Evolutionary conservation across 345 rosid genomes (phyloP).

Genomic region (Brassica carinata): DNA sequence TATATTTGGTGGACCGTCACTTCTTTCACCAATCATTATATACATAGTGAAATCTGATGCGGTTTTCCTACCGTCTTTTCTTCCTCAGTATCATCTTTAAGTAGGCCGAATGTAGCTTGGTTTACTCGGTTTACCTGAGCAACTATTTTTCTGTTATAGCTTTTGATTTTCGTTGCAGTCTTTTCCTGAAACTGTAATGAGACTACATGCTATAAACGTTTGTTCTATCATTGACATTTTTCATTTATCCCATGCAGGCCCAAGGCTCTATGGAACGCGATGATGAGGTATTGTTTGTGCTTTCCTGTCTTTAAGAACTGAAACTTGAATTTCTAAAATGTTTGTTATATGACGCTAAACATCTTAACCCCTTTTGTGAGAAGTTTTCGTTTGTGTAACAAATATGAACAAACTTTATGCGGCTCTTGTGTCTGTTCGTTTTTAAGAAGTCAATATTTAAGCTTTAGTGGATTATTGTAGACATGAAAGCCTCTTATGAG

Average conservation of each 20-base stretch:
- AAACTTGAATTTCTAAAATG: not conserved
- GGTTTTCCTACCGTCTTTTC: constrained; percentile 3
- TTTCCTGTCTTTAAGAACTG: constrained; percentile 2
- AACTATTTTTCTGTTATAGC: not conserved
- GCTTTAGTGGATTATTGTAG: constrained; percentile 17
- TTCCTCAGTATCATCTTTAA: constrained; percentile 10
- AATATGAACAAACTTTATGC: not conserved
- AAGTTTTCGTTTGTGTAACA: constrained; percentile 3
- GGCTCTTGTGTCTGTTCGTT: constrained; percentile 1
- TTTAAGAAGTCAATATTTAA: constrained; percentile 16
- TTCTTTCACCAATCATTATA: constrained; percentile 9
- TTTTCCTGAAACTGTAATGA: constrained; percentile 6
- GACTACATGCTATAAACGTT: not conserved
- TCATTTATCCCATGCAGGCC: constrained; percentile 53
- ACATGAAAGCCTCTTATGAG: constrained; percentile 32
- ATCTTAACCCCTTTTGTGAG: not conserved
- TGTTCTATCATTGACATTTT: not conserved
- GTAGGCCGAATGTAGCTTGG: constrained; percentile 15
- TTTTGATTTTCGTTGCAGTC: not conserved
- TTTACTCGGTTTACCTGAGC: constrained; percentile 1
- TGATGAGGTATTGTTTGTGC: constrained; percentile 69
- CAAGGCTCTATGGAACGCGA: constrained; percentile 81
- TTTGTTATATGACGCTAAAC: constrained; percentile 8
- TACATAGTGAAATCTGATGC: not conserved
- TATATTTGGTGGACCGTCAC: constrained; percentile 13